phyloP scores from a whole-genome alignment of 805 yeast genomes.

The Vanderwaltozyma tropicalis region DNA sequence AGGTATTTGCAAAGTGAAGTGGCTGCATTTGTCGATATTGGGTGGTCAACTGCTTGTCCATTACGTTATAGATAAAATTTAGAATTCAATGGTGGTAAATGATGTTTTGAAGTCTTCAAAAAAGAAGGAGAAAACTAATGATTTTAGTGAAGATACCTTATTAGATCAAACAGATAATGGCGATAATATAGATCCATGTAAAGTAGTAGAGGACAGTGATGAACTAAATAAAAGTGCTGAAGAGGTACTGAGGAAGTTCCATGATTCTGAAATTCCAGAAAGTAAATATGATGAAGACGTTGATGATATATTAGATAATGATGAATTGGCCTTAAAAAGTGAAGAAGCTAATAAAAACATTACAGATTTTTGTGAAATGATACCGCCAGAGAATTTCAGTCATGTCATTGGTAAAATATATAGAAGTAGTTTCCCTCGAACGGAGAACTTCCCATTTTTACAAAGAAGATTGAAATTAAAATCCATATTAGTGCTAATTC shows the following conservation, averaged over 20 bases:
- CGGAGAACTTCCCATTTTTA: slow-evolving; percentile 69
- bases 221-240: neutral
- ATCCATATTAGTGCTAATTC: slow-evolving; percentile 72
- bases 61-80: no score
- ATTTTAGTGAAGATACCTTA: neutral
- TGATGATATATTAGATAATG: slow-evolving; percentile 3
- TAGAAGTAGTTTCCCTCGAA: slow-evolving; percentile 81
- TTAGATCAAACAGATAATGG: slow-evolving; percentile 1
- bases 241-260: neutral
- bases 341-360: neutral
- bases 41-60: no score
- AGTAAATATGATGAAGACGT: slow-evolving; percentile 1
- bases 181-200: neutral
- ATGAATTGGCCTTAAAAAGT: slow-evolving; percentile 1
- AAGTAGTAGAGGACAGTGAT: neutral
- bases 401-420: slow-evolving; percentile 71
- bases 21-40: no score
- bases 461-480: slow-evolving; percentile 47
- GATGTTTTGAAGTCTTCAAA: no score
- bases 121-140: neutral
- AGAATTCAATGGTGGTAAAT: no score
- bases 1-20: no score
- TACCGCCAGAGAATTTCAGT: slow-evolving; percentile 86
- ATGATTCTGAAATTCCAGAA: neutral
- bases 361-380: slow-evolving; percentile 10